These are phyloP conservation scores for Phialophora tarda DNA, from an alignment of 2,329 filamentous ascomycete genomes.

Conservation along the genomic window DNA sequence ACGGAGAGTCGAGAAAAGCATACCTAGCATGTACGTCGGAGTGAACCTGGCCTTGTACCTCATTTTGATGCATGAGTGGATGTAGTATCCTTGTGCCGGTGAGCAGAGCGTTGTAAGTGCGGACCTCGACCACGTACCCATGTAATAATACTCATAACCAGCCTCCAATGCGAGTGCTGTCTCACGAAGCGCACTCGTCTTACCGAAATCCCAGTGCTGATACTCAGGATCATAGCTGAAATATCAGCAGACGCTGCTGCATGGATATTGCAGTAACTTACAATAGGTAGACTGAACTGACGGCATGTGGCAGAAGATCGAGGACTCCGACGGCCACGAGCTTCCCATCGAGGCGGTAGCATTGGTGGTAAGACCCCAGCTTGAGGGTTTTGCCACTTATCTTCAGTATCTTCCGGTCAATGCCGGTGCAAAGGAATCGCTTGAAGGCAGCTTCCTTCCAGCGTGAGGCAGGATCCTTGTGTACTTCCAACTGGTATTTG, in stretches of 20 bases:
- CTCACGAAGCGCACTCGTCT: slow-evolving; percentile 66
- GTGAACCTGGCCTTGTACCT: slow-evolving; percentile 55
- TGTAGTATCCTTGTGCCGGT: slow-evolving; percentile 60
- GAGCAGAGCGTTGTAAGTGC: not conserved
- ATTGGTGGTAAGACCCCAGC: slow-evolving; percentile 58
- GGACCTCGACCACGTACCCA: slow-evolving; percentile 53
- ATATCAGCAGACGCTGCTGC: slow-evolving; percentile 11
- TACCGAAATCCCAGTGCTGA: slow-evolving; percentile 66
- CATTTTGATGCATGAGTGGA: slow-evolving; percentile 62
- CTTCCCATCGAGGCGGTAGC: slow-evolving; percentile 56
- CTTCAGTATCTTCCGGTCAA: slow-evolving; percentile 48
- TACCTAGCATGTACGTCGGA: slow-evolving; percentile 58
- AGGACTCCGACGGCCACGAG: slow-evolving; percentile 57
- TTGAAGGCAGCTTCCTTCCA: slow-evolving; percentile 54
- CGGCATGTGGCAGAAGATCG: slow-evolving; percentile 53
- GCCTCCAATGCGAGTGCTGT: slow-evolving; percentile 61
- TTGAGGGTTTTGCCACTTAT: slow-evolving; percentile 49
- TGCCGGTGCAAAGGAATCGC: slow-evolving; percentile 55
- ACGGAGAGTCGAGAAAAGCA: slow-evolving; percentile 24
- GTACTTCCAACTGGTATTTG: slow-evolving; percentile 54
- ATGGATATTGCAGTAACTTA: slow-evolving; percentile 39
- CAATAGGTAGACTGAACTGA: slow-evolving; percentile 59
- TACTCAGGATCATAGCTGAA: slow-evolving; percentile 64
- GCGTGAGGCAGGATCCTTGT: slow-evolving; percentile 52
- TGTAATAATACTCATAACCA: slow-evolving; percentile 67